Base-by-base conservation (phyloP, 805 yeast genomes). In the Saccharomycopsis selenospora region DNA sequence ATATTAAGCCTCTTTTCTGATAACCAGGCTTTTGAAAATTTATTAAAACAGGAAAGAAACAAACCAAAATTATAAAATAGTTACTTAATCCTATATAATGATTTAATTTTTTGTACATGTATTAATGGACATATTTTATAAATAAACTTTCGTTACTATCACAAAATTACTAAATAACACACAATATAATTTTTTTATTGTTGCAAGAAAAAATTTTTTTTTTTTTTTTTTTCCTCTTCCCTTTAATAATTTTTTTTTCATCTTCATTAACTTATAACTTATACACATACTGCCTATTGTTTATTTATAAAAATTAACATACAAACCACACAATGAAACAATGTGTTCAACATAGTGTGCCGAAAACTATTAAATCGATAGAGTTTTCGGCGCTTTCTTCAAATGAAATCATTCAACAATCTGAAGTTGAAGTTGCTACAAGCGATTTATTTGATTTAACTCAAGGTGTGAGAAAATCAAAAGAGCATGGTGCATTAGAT, bases 381-480 rank as follows among this genome's bases (percentile, higher is more conserved):
- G 89, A 89, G 63, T 93, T 93, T 61, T 85, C 96, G 33, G 96
- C 96, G 3, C 74, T 93, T n/a, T 82, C 93, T 29, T 87, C 96
- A 33, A 77, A 82, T 55, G 97, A 91, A 58, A 89, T 93, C 59
- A 77, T 88, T 40, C 91, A 91, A 18, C 96, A 91, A 68, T 85
- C 95, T 2, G 96, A 90, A 61, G 96, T 90, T 23, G 98, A 93
- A 63, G 86, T 93, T 51, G 77, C 85, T 36, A 87, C 96, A 14
- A 76, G 97, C 57, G 96, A 91, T 63, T 73, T 93, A 49, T 93
- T 87, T 63, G 96, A 93, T 66, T 71, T 93, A 51, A 96, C 89
- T 57, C 41, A 36, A n/a, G 79, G 83, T 57, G 95, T 96, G 4
- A 73, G 98, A 57, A 70, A 76, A n/a, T 89, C 96, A 4, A 87